Conservation (phyloP, 164 flowering plant species). For the Houttuynia cordata region DNA sequence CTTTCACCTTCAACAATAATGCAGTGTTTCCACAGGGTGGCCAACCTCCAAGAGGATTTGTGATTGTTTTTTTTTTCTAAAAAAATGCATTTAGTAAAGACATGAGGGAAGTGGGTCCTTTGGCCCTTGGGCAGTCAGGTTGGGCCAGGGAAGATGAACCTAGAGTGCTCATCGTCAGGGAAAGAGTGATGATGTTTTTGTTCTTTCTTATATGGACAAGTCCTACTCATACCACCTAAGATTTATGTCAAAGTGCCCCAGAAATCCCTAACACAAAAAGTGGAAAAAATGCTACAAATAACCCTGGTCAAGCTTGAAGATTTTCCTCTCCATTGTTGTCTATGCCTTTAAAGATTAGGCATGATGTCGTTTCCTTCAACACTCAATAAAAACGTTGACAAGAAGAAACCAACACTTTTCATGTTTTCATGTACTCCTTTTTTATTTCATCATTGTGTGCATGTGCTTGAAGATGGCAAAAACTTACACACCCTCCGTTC, state of each 20-base stretch:
- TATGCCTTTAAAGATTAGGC: background rate
- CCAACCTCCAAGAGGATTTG: too few relatives aligned
- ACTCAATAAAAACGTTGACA: background rate
- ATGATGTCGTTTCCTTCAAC: slow-evolving; percentile 3
- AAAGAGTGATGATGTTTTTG: slow-evolving; percentile 14
- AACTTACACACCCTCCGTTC: too few relatives aligned
- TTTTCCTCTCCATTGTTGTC: background rate
- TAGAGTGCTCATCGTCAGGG: slow-evolving; percentile 11
- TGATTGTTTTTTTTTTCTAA: too few relatives aligned
- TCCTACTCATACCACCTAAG: slow-evolving; percentile 3
- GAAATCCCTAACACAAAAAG: background rate
- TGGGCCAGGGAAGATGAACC: background rate
- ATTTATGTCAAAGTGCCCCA: background rate
- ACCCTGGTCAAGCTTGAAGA: background rate
- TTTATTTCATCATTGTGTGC: too few relatives aligned
- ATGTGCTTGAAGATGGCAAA: too few relatives aligned
- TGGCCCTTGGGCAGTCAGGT: background rate
- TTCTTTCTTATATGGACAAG: slow-evolving; percentile 1
- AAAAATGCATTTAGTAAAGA: slow-evolving; percentile 2
- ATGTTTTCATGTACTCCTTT: too few relatives aligned
- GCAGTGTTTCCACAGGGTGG: too few relatives aligned
- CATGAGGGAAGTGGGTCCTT: slow-evolving; percentile 5
- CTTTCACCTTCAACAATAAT: too few relatives aligned
- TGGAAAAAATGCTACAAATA: background rate
- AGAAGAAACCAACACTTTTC: too few relatives aligned